Conservation (phyloP, 768 basidiomycete genomes). For the Termitomyces sp. region DNA sequence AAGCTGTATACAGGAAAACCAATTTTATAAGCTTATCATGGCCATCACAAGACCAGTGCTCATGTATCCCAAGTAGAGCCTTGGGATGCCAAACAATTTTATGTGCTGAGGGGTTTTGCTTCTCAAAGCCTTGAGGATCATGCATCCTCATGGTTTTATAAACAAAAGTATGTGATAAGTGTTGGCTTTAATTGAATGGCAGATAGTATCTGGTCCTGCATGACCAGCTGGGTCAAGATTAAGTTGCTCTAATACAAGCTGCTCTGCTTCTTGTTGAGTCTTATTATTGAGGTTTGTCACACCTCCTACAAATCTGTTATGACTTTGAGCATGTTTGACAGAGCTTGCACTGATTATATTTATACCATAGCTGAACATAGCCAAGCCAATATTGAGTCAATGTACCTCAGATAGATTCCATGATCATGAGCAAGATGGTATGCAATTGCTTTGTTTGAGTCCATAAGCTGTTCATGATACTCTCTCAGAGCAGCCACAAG, state of each 20-base stretch:
- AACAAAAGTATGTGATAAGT: background rate
- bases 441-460: background rate
- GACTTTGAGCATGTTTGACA: no score
- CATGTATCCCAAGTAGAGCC: background rate
- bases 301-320: no score
- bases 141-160: no score
- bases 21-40: constrained; percentile 24
- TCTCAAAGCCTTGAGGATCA: background rate
- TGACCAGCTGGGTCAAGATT: no score
- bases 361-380: no score
- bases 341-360: no score
- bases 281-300: background rate
- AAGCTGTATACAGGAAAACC: constrained; percentile 35
- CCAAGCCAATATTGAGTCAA: no score
- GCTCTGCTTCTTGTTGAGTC: background rate
- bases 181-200: background rate
- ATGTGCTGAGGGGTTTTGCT: background rate
- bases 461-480: no score
- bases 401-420: background rate
- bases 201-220: background rate
- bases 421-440: background rate
- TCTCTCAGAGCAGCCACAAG: no score
- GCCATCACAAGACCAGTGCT: background rate
- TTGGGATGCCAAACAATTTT: background rate
- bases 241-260: background rate